phyloP scores from a whole-genome alignment of 2,329 filamentous ascomycete genomes.

The Penicillium corylophilum region DNA sequence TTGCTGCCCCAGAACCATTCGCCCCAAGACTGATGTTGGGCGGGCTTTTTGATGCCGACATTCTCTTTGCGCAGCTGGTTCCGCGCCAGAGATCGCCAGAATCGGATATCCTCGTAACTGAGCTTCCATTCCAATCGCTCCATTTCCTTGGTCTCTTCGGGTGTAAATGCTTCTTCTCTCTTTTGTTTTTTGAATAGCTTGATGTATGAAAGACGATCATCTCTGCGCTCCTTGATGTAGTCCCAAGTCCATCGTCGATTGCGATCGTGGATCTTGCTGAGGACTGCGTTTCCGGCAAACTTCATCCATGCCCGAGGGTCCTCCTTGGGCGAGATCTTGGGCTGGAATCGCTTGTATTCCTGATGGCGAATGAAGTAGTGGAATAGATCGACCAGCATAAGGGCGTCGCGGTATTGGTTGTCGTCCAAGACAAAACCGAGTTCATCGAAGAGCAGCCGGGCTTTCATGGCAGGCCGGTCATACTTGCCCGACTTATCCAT shows the following conservation, averaged over 20 bases:
- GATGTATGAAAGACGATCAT: conserved; percentile 86
- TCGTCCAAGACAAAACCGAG: conserved; percentile 97
- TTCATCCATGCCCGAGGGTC: conserved; percentile 88
- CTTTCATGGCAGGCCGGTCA: conserved; percentile 81
- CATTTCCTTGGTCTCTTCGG: conserved; percentile 70
- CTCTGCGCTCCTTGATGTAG: conserved; percentile 87
- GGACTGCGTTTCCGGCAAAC: conserved; percentile 85
- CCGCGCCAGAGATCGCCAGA: conserved; percentile 91
- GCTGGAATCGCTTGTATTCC: conserved; percentile 91
- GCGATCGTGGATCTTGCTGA: conserved; percentile 90
- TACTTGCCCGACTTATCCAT: conserved; percentile 87
- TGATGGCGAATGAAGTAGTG: conserved; percentile 98
- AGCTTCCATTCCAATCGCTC: conserved; percentile 81
- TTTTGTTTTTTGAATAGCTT: conserved; percentile 94
- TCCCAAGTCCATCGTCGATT: conserved; percentile 95
- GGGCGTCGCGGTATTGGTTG: conserved; percentile 90
- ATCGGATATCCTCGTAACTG: conserved; percentile 90
- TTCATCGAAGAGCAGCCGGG: conserved; percentile 89
- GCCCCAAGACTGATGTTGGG: conserved; percentile 79
- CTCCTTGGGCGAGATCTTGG: conserved; percentile 79
- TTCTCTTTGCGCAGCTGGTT: conserved; percentile 96
- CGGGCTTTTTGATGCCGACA: conserved; percentile 73
- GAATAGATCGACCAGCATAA: conserved; percentile 98
- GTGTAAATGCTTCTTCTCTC: conserved; percentile 65
- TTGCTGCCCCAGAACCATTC: conserved; percentile 90